Evolutionary conservation across 169 alveolate genomes (phyloP).

Genomic region (Cyclospora cayetanensis): DNA sequence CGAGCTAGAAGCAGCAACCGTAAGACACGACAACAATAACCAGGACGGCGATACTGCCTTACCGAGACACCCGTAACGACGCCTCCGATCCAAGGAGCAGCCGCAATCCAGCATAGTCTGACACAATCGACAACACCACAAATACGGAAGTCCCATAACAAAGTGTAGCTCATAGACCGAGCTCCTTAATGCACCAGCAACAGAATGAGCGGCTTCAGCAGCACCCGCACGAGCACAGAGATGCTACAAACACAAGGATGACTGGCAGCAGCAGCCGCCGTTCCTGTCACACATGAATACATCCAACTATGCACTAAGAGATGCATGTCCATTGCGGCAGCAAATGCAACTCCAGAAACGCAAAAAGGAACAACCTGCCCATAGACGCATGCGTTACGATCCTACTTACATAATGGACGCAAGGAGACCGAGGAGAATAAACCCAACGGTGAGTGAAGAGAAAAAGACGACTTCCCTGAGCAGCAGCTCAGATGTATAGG

Average conservation of each 20-base stretch:
- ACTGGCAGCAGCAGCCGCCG: not conserved
- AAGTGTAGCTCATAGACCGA: not conserved
- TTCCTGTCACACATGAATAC: no score
- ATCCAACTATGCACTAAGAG: no score
- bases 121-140: not conserved
- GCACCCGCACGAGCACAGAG: not conserved
- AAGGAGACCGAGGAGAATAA: not conserved
- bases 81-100: not conserved
- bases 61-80: not conserved
- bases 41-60: no score
- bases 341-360: no score
- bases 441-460: not conserved
- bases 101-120: not conserved
- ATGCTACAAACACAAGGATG: not conserved
- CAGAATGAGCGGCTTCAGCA: not conserved
- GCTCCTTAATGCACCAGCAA: not conserved
- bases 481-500: slow-evolving; percentile 1
- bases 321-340: no score
- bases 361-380: no score
- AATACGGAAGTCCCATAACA: not conserved
- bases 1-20: no score
- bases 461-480: not conserved
- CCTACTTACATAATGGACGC: not conserved
- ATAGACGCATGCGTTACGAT: no score
- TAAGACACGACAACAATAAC: no score